Base-by-base conservation (phyloP, 768 basidiomycete species). In the Suillus occidentalis region DNA sequence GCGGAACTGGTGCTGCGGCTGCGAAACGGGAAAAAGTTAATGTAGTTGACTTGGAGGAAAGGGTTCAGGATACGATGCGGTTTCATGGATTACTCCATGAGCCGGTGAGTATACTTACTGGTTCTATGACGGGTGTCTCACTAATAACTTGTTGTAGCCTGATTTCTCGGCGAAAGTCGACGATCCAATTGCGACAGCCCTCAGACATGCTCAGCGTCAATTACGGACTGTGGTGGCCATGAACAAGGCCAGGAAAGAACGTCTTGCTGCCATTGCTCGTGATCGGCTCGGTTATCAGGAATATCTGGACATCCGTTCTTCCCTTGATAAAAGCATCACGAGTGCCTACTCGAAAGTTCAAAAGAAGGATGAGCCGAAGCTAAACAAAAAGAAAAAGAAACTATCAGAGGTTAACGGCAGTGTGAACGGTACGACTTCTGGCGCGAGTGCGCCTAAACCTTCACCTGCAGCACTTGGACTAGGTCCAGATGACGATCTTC, bases 211-310 rank as follows among this genome's bases (percentile, higher is more conserved):
- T 20, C 97, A 99, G 74, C 79, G 84, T 16, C 87, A 94, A 68
- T 84, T 99, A 6, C 87, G 90, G 12, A 80, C 79, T 7, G 91
- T 98, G 58, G 82, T 91, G 3, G 84, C 88, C 10, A 83, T 87
- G 64, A 99, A 99, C 81, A 94, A 95, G 70, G 85, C 87, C 4
- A 89, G 97, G 14, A 91, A 91, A 73, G 77, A 78, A 37, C 88
- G 91, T 4, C 84, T 99, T 2, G 83, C 83, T 16, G 80, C 82
- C 16, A 85, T 95, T 66, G 95, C 95, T 36, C 87, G 89, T 65
- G 93, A 95, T 71, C 87, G 95, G 25, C 83, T 99, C 20, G 95
- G 89, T 7, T 93, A 94, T 73, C 92, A 94, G 71, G 97, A 99
- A 72, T 99, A 97, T 78, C 77, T 93, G 64, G 91, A 93, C 37